Evolutionary conservation across 1,139 yeast species (phyloP), one percentile per base, ranked within the genome.

Genomic region (Magnusiomyces tetraspermus): DNA sequence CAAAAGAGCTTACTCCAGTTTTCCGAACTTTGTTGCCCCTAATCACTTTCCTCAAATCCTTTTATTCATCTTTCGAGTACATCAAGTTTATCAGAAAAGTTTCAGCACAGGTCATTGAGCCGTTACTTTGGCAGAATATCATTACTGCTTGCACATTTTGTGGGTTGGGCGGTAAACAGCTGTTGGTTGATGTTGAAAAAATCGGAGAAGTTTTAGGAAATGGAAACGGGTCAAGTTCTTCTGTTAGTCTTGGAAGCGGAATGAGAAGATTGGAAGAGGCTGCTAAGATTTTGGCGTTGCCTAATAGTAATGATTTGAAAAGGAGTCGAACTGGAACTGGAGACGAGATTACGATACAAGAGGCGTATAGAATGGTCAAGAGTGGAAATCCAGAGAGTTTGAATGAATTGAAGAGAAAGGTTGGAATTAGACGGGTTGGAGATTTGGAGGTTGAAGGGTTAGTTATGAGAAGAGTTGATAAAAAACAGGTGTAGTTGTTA

Each of bases 61-160:
- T 67, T 64, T 72, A 57, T 56, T 69, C 54, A 61, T 67, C 50
- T 26, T 64, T 61, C 33, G 67, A 63, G 53, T 49, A 57, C 24
- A 52, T 56, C 10, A 63, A 63, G 31, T 53, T 72, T 13, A 45
- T 60, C 10, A 58, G 67, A 17, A 59, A 60, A 10, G 67, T 83
- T 1, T 41, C 51, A 5, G 46, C 53, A 6, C 65, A 72, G 6
- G 67, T 74, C 1, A 61, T 85, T 26, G 76, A 82, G 10, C 68
- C 68, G 30, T 74, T 79, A 47, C 67, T 82, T 57, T 72, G 75
- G 61, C 84, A 81, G 58, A 78, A 79, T 53, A 74, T 85, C 49
- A 71, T 85, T 48, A 80, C 83, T 57, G 77, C 82, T 50, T 84
- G 84, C 63, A 76, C 73, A 57, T 88, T 88, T 67, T 76, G 76